Evolutionary conservation across 2,329 filamentous ascomycete species (phyloP).

Genomic region (Scleromitrula shiraiana): DNA sequence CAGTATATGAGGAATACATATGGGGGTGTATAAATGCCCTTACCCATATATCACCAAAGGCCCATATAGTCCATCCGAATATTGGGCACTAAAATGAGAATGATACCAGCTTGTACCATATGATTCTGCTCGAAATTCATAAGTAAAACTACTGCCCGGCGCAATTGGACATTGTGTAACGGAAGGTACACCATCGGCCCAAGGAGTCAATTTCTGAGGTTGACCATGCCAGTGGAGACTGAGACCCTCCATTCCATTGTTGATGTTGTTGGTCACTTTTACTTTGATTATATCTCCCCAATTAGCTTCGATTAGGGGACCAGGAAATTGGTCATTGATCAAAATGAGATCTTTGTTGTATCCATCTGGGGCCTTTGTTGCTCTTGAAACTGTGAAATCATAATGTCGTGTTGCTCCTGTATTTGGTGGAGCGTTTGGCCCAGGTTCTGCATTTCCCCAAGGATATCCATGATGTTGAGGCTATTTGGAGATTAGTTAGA

Average conservation of each 20-base stretch:
- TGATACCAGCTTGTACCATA: slow-evolving; percentile 52
- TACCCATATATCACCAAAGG: slow-evolving; percentile 48
- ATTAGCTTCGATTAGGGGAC: slow-evolving; percentile 28
- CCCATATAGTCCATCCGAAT: slow-evolving; percentile 48
- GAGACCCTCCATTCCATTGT: slow-evolving; percentile 25
- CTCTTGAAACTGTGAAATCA: slow-evolving; percentile 26
- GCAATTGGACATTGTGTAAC: slow-evolving; percentile 57
- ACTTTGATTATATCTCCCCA: slow-evolving; percentile 42
- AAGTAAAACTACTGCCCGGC: slow-evolving; percentile 29
- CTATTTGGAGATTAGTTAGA: background rate
- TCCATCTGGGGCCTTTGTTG: slow-evolving; percentile 32
- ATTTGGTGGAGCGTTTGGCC: slow-evolving; percentile 20
- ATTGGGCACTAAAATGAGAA: slow-evolving; percentile 43
- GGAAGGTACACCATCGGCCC: slow-evolving; percentile 35
- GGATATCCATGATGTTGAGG: slow-evolving; percentile 39
- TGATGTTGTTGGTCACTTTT: slow-evolving; percentile 61
- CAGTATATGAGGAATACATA: background rate
- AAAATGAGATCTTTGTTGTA: slow-evolving; percentile 43
- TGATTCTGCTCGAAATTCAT: slow-evolving; percentile 17
- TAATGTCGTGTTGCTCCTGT: slow-evolving; percentile 33
- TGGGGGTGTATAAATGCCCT: background rate
- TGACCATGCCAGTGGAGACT: slow-evolving; percentile 40
- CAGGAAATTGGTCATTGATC: slow-evolving; percentile 29
- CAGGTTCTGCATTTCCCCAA: slow-evolving; percentile 39
- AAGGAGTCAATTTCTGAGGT: slow-evolving; percentile 31